These are phyloP conservation scores for Linum usitatissimum DNA, from an alignment of 345 rosid genomes.

Conservation along the genomic window DNA sequence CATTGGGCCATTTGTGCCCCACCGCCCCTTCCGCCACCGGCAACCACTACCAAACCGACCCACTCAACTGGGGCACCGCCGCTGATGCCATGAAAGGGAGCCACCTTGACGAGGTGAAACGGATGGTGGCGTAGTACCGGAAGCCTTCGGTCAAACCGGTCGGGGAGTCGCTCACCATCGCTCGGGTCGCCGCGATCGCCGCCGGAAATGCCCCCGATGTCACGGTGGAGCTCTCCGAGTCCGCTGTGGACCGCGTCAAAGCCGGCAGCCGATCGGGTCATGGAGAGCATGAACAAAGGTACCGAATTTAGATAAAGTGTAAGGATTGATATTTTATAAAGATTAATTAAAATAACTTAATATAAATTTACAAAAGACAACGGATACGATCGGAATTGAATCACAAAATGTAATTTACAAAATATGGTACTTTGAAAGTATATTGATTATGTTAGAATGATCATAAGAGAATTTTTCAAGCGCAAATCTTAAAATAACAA, in stretches of 20 bases:
- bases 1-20: neutral
- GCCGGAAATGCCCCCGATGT: neutral
- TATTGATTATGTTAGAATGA: no score
- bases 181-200: conserved; percentile 2
- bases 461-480: no score
- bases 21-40: neutral
- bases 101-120: conserved; percentile 2
- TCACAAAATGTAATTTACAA: no score
- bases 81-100: conserved; percentile 4
- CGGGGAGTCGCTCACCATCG: conserved; percentile 3
- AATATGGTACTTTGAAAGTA: no score
- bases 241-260: neutral
- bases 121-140: conserved; percentile 1
- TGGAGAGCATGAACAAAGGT: conserved; percentile 4
- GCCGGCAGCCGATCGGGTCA: conserved; percentile 3
- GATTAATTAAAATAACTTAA: no score
- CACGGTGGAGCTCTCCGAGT: conserved; percentile 1
- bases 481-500: no score
- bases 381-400: no score
- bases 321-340: no score
- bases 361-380: no score
- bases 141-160: neutral
- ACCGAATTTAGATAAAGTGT: neutral
- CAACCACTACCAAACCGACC: neutral
- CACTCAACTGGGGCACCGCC: conserved; percentile 3